Evolutionary conservation across 2,329 filamentous ascomycete species (phyloP).

Genomic region (Penicillium sp.): DNA sequence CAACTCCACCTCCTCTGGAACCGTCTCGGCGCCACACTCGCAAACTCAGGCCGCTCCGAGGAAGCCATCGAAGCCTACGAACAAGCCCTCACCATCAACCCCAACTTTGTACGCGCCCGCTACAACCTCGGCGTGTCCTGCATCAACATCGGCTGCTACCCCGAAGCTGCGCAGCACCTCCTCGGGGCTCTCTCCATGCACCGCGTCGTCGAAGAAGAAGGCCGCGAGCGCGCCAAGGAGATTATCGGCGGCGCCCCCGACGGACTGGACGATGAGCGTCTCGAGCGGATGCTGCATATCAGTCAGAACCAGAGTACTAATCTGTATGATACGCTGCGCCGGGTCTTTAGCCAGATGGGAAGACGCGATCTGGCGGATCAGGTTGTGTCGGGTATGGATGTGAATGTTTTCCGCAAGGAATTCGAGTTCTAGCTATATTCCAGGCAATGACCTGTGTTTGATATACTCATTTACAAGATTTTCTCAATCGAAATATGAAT

Average conservation of each 20-base stretch:
- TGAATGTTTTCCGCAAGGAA: slow-evolving; percentile 79
- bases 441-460: neutral
- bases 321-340: slow-evolving; percentile 83
- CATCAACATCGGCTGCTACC: slow-evolving; percentile 95
- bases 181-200: slow-evolving; percentile 93
- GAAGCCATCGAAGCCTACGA: slow-evolving; percentile 97
- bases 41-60: slow-evolving; percentile 87
- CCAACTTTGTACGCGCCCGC: slow-evolving; percentile 93
- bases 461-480: too few species aligned
- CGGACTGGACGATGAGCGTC: slow-evolving; percentile 60
- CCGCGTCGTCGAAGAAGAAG: slow-evolving; percentile 82
- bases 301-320: slow-evolving; percentile 93
- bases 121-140: slow-evolving; percentile 96
- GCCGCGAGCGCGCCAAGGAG: slow-evolving; percentile 75
- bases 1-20: slow-evolving; percentile 97
- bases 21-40: slow-evolving; percentile 87
- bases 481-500: neutral
- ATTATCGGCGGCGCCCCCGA: slow-evolving; percentile 54
- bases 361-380: slow-evolving; percentile 79
- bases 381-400: slow-evolving; percentile 84
- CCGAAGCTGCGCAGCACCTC: slow-evolving; percentile 87
- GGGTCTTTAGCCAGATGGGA: slow-evolving; percentile 97
- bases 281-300: slow-evolving; percentile 75
- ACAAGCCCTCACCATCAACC: slow-evolving; percentile 79
- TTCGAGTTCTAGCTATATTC: slow-evolving; percentile 66